A percentile compares a stretch with the other conserved stretches of the same genome.
Conservation (phyloP, 2,329 filamentous ascomycete species). For the Cercospora citrullina region DNA sequence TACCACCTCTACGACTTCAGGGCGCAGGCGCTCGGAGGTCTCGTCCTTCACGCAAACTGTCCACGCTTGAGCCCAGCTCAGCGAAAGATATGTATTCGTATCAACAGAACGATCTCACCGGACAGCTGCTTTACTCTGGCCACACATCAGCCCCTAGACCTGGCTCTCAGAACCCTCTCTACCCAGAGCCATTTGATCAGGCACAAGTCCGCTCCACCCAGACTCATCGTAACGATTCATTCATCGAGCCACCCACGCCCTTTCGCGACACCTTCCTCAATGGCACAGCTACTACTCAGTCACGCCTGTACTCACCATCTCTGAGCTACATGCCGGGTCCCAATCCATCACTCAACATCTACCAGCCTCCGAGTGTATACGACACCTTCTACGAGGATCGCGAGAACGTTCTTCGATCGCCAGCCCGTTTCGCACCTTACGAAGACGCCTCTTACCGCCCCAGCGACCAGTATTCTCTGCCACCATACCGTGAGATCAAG, state of each 20-base stretch:
- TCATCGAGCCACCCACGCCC: neutral
- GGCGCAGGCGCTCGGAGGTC: constrained; percentile 7
- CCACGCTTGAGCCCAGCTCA: constrained; percentile 5
- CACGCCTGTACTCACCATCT: neutral
- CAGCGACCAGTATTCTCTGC: neutral
- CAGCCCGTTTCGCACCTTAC: neutral
- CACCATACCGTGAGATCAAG: neutral
- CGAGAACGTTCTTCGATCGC: neutral
- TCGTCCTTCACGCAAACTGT: constrained; percentile 4
- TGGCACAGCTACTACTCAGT: neutral
- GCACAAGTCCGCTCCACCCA: neutral
- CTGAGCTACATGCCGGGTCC: neutral
- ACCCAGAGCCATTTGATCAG: neutral
- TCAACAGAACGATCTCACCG: neutral
- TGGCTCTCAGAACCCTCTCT: neutral
- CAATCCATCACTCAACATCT: neutral
- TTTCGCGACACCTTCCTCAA: neutral
- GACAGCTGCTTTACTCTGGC: neutral
- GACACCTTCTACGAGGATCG: neutral
- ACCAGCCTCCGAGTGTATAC: neutral
- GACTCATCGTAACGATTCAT: neutral
- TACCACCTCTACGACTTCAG: constrained; percentile 2
- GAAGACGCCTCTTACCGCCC: neutral
- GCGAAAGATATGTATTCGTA: neutral
- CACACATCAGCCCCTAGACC: neutral